Percentiles rank a stretch among this genome's conserved stretches.
phyloP scores from a whole-genome alignment of 2,329 filamentous ascomycete species.

The Fusarium sp. region DNA sequence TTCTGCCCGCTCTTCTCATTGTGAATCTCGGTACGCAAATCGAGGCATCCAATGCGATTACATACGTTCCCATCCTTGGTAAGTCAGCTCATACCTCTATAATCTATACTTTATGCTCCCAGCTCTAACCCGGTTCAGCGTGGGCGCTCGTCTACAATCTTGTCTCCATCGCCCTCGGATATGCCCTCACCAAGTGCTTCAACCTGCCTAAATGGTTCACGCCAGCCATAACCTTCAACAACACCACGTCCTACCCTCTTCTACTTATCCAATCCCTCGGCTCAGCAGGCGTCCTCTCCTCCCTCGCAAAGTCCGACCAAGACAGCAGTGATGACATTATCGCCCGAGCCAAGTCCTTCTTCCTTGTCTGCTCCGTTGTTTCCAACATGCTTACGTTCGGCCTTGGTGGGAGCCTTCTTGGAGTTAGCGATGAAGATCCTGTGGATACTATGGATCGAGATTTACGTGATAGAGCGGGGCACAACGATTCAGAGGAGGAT shows the following conservation, averaged over 20 bases:
- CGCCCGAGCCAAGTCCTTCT: constrained; percentile 34
- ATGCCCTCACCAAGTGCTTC: constrained; percentile 27
- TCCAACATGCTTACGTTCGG: constrained; percentile 41
- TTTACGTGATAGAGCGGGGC: constrained; percentile 24
- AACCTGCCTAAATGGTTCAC: constrained; percentile 37
- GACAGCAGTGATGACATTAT: constrained; percentile 29
- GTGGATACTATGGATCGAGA: constrained; percentile 31
- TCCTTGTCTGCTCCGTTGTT: constrained; percentile 37
- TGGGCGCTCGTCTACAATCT: constrained; percentile 39
- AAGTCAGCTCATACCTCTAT: not conserved
- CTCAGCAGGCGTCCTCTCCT: constrained; percentile 32
- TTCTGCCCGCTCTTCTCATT: constrained; percentile 33
- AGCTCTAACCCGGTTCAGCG: not conserved
- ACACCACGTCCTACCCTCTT: constrained; percentile 35
- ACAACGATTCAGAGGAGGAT: not conserved
- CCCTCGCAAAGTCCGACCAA: constrained; percentile 30
- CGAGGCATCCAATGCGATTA: constrained; percentile 26
- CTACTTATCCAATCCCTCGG: constrained; percentile 37
- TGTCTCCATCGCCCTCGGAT: constrained; percentile 24
- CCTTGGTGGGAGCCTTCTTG: constrained; percentile 31
- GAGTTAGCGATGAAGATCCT: constrained; percentile 31
- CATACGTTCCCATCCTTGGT: constrained; percentile 27
- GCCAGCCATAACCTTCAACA: constrained; percentile 36
- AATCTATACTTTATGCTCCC: accelerated
- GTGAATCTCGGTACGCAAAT: constrained; percentile 37